These are phyloP conservation scores for Phaeosphaeriaceae sp. DNA, from an alignment of 2,329 filamentous ascomycete genomes.

Conservation along the genomic window DNA sequence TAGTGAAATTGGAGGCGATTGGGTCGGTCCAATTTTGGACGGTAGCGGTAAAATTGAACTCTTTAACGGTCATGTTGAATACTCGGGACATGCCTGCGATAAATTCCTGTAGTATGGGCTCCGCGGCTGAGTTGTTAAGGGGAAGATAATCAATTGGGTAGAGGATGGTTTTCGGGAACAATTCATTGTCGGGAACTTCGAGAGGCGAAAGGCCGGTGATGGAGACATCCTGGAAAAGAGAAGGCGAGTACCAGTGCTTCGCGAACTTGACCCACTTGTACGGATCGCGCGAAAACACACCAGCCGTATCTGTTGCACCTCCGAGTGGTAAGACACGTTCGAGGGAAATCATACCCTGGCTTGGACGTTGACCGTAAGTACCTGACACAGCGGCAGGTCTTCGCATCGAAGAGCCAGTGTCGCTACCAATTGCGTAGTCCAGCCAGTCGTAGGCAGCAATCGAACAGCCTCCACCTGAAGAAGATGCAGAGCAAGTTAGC, in stretches of 20 bases:
- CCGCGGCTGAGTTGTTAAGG: constrained; percentile 49
- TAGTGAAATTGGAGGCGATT: constrained; percentile 39
- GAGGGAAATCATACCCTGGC: constrained; percentile 33
- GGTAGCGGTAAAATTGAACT: constrained; percentile 48
- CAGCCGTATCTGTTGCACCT: constrained; percentile 33
- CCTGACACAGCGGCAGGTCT: constrained; percentile 54
- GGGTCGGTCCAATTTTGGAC: constrained; percentile 34
- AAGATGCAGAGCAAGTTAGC: constrained; percentile 32
- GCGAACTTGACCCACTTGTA: constrained; percentile 48
- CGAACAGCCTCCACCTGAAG: constrained; percentile 49
- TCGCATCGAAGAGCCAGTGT: constrained; percentile 58
- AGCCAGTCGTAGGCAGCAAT: constrained; percentile 55
- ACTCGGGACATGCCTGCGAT: constrained; percentile 44
- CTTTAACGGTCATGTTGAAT: constrained; percentile 48
- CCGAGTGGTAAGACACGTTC: constrained; percentile 32
- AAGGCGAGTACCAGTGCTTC: constrained; percentile 49
- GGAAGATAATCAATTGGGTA: constrained; percentile 53
- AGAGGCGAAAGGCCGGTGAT: constrained; percentile 50
- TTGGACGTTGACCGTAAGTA: constrained; percentile 48
- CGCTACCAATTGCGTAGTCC: constrained; percentile 54
- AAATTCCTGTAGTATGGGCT: constrained; percentile 48
- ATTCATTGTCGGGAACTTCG: constrained; percentile 40
- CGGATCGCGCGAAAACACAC: constrained; percentile 34
- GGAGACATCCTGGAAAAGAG: constrained; percentile 42
- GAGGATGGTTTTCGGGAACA: constrained; percentile 49